Evolutionary conservation across 306 rosid species (phyloP).

Genomic region (Lablab purpureus): DNA sequence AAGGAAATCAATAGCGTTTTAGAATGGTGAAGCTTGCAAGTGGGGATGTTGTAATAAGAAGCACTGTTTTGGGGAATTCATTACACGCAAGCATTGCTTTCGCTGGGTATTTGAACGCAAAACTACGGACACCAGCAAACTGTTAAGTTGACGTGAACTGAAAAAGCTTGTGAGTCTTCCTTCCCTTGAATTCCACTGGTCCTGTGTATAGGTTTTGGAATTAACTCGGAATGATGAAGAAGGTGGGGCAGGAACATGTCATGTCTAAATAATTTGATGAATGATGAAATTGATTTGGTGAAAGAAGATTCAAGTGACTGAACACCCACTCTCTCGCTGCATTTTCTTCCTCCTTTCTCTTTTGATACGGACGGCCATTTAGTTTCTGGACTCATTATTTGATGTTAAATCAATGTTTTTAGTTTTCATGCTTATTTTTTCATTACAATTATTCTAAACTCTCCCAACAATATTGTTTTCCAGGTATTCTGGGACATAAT

Average conservation of each 20-base stretch:
- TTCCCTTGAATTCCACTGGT: background rate
- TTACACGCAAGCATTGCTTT: background rate
- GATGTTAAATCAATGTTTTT: background rate
- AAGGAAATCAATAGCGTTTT: background rate
- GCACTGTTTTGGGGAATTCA: background rate
- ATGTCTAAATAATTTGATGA: constrained; percentile 23
- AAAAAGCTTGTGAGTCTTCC: background rate
- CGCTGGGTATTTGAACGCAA: background rate
- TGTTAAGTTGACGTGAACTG: background rate
- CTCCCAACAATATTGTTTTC: background rate
- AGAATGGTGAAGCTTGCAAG: background rate
- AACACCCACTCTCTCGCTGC: constrained; percentile 20
- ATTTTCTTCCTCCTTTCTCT: background rate
- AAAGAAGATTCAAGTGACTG: constrained; percentile 40
- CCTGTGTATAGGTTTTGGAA: constrained; percentile 1
- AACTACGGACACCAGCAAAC: constrained; percentile 13
- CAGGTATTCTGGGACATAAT: background rate
- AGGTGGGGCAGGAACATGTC: constrained; percentile 32
- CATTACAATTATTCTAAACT: background rate
- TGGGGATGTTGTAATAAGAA: background rate
- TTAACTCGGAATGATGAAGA: constrained; percentile 9
- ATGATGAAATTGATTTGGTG: constrained; percentile 4
- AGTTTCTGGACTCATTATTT: background rate
- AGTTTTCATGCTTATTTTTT: background rate
- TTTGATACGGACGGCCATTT: too few relatives aligned